These are phyloP conservation scores for Gossypium anomalum DNA, from an alignment of 345 rosid species.

Conservation along the genomic window DNA sequence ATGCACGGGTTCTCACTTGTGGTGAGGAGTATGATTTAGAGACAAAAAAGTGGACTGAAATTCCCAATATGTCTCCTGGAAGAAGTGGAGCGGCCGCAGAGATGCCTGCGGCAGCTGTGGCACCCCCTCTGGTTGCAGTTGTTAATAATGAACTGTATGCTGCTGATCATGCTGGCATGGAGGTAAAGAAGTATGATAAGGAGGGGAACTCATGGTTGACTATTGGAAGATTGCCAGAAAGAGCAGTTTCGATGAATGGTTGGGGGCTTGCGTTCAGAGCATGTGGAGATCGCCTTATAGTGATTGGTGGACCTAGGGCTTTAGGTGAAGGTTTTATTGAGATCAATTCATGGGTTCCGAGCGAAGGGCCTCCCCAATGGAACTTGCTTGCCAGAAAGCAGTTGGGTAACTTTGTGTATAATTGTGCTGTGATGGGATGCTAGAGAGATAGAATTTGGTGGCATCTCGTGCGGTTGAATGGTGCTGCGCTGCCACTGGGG, in stretches of 20 bases:
- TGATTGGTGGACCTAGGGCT: slow-evolving; percentile 81
- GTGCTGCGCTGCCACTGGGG: slow-evolving; percentile 29
- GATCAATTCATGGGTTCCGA: slow-evolving; percentile 80
- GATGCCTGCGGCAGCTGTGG: slow-evolving; percentile 62
- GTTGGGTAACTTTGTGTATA: slow-evolving; percentile 82
- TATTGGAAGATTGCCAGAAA: slow-evolving; percentile 75
- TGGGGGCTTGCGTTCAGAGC: slow-evolving; percentile 98
- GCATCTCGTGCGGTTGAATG: slow-evolving; percentile 26
- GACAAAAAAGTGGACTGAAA: slow-evolving; percentile 62
- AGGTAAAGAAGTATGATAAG: slow-evolving; percentile 73
- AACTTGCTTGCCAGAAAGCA: slow-evolving; percentile 66
- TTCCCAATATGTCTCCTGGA: slow-evolving; percentile 77
- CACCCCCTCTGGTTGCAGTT: slow-evolving; percentile 89
- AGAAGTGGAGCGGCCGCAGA: slow-evolving; percentile 43
- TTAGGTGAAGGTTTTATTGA: slow-evolving; percentile 76
- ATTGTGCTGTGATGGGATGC: slow-evolving; percentile 98
- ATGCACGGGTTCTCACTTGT: slow-evolving; percentile 52
- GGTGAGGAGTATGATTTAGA: slow-evolving; percentile 82
- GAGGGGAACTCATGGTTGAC: slow-evolving; percentile 50
- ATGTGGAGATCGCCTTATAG: slow-evolving; percentile 76
- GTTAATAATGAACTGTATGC: slow-evolving; percentile 76
- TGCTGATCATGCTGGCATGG: slow-evolving; percentile 81
- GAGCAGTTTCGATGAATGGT: slow-evolving; percentile 81
- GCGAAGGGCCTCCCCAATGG: slow-evolving; percentile 75
- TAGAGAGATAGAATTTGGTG: slow-evolving; percentile 29